Evolutionary conservation across 176 grass and related monocot genomes (phyloP), one percentile per base, ranked within the genome.

Genomic region (Oryza officinalis): DNA sequence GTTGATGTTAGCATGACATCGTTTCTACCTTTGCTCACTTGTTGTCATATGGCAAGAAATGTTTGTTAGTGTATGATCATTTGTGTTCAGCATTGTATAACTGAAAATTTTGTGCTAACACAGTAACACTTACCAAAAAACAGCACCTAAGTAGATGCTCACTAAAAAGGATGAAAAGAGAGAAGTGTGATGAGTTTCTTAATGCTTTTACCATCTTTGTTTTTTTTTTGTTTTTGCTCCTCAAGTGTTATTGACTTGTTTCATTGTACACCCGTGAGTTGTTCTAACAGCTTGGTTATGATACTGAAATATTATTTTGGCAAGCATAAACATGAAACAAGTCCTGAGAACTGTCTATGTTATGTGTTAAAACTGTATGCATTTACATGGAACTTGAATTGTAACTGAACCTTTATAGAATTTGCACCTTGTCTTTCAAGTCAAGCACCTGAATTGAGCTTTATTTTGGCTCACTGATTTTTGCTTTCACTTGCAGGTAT

Each of bases 401-500:
- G 31, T 75, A 40, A 27, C 54, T 18, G 27, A 73, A 10, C 18
- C 79, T 38, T 73, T 54, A 78, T 43, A 27, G 67, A 10, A 45
- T 63, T 80, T 75, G 5, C 27, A 70, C 26, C 18, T 81, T 81
- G 76, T 31, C n/a, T 68, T 72, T 71, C 30, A 54, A 72, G 66
- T 38, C 15, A 72, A 63, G 31, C n/a, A 76, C 15, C 47, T 44
- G 27, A 26, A 38, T 69, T 67, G 14, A 64, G 72, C 27, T 78
- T 83, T 46, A 80, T 52, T 33, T 88, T 43, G 63, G 31, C 12
- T 66, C 65, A 83, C 71, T 76, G 18, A 57, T 86, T 79, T 79
- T 84, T 90, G 0, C 63, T 57, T 77, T 73, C n/a, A 32, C 75
- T 65, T 69, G 44, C 80, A 93, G 81, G 88, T 86, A 90, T 92